phyloP scores from a whole-genome alignment of 2,329 filamentous ascomycete genomes.

The Sclerotinia trifoliorum region DNA sequence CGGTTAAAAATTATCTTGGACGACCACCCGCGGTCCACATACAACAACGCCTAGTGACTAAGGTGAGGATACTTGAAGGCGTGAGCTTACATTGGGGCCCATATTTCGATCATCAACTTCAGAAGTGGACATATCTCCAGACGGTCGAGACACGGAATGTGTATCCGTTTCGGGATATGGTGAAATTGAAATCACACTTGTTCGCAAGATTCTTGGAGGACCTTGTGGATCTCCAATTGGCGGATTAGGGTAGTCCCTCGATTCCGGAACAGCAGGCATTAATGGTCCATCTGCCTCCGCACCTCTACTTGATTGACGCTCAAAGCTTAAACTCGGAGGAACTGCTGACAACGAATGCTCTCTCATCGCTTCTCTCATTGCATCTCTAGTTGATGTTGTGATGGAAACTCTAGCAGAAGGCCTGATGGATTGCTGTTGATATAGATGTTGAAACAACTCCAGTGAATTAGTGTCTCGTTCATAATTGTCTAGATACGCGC shows the following conservation, averaged over 20 bases:
- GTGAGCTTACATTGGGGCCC: conserved; percentile 1
- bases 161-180: conserved; percentile 32
- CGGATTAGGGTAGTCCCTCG: conserved; percentile 24
- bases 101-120: not conserved
- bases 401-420: not conserved
- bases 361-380: not conserved
- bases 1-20: not conserved
- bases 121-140: conserved; percentile 13
- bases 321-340: conserved; percentile 27
- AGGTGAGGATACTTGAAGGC: not conserved
- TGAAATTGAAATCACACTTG: conserved; percentile 30
- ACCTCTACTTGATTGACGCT: conserved; percentile 24
- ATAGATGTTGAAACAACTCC: not conserved
- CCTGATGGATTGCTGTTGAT: not conserved
- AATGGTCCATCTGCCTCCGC: conserved; percentile 31
- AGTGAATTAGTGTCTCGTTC: not conserved
- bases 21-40: not conserved
- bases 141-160: conserved; percentile 25
- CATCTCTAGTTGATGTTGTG: not conserved
- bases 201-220: conserved; percentile 30
- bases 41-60: not conserved
- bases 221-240: conserved; percentile 26
- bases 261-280: conserved; percentile 38
- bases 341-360: not conserved
- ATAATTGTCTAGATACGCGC: not conserved